Conservation (phyloP, 2,329 filamentous ascomycete genomes). For the Chrysosporium queenslandicum region DNA sequence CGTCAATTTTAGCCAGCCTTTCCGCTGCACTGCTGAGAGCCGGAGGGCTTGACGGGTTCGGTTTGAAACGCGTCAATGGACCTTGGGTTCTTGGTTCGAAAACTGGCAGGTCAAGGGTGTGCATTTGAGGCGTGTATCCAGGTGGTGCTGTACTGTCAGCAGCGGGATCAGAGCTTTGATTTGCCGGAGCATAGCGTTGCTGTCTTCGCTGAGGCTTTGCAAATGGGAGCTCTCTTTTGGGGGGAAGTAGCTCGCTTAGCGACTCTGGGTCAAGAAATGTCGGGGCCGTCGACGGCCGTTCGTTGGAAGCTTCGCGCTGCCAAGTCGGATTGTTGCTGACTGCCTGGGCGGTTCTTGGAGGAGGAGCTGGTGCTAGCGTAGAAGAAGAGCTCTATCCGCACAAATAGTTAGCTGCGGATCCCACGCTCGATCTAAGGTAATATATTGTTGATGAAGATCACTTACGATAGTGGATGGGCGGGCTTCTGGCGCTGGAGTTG, state of each 20-base stretch:
- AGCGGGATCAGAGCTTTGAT: neutral
- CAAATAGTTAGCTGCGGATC: neutral
- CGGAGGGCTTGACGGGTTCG: neutral
- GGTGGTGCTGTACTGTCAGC: neutral
- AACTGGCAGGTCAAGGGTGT: neutral
- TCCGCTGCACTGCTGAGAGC: neutral
- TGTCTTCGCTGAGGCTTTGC: slow-evolving; percentile 19
- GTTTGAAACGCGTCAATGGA: neutral
- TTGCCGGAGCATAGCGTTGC: neutral
- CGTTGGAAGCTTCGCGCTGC: neutral
- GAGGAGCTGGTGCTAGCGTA: slow-evolving; percentile 1
- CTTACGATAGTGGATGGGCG: slow-evolving; percentile 13
- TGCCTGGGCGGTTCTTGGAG: neutral
- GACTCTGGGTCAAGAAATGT: slow-evolving; percentile 23
- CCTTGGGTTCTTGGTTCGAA: neutral
- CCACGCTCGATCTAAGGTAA: neutral
- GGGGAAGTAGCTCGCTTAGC: slow-evolving; percentile 33
- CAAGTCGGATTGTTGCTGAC: neutral
- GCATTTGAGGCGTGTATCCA: neutral
- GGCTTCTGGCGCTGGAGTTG: slow-evolving; percentile 1
- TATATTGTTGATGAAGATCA: neutral
- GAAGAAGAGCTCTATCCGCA: slow-evolving; percentile 9
- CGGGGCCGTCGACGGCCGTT: slow-evolving; percentile 24
- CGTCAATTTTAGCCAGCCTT: neutral
- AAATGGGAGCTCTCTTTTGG: slow-evolving; percentile 36